Evolutionary conservation across 352 stramenopile genomes (phyloP).

Genomic region (Labyrinthula sp.): DNA sequence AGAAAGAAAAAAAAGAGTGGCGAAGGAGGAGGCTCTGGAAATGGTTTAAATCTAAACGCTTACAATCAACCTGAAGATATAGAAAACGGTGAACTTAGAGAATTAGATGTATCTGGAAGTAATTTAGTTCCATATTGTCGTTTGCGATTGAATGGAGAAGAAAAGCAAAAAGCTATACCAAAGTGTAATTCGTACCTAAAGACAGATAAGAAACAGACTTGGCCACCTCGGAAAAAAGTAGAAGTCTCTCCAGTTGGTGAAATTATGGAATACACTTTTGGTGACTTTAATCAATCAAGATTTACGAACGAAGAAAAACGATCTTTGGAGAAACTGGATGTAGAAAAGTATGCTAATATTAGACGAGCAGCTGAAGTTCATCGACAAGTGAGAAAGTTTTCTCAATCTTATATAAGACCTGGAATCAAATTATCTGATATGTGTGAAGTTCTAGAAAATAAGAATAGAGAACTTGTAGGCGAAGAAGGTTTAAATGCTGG

Average conservation of each 20-base stretch:
- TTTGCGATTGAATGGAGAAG: neutral
- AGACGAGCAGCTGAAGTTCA: conserved; percentile 80
- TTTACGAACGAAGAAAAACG: conserved; percentile 43
- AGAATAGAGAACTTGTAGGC: conserved; percentile 74
- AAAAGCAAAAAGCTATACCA: conserved; percentile 8
- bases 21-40: neutral
- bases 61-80: neutral
- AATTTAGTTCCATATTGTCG: conserved; percentile 7
- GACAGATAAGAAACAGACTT: conserved; percentile 67
- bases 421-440: conserved; percentile 83
- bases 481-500: conserved; percentile 57
- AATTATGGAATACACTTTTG: conserved; percentile 65
- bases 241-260: conserved; percentile 64
- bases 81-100: neutral
- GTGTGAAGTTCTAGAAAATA: conserved; percentile 81
- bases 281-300: conserved; percentile 72
- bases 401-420: conserved; percentile 81
- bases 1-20: conserved; percentile 12
- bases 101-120: neutral
- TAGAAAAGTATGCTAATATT: conserved; percentile 55
- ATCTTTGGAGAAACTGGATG: conserved; percentile 50
- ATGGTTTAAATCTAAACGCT: too few species aligned
- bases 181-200: conserved; percentile 27
- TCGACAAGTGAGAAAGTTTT: conserved; percentile 67
- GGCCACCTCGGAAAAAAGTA: conserved; percentile 77